phyloP scores from a whole-genome alignment of 1,139 yeast species.

The Debaryomycetaceae sp. region DNA sequence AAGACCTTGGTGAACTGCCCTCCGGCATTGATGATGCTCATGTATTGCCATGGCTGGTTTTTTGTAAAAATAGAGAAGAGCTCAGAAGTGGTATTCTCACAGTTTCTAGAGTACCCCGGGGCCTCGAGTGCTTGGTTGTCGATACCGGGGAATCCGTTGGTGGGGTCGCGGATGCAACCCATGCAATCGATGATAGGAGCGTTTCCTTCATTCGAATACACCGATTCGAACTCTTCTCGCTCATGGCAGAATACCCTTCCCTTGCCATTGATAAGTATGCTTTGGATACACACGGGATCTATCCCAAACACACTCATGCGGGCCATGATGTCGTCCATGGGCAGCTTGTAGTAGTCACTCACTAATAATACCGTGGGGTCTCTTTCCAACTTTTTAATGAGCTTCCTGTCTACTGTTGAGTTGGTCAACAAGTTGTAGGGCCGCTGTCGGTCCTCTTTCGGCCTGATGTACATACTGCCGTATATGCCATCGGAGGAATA shows the following conservation, averaged over 20 bases:
- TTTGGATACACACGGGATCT: slow-evolving; percentile 32
- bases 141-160: slow-evolving; percentile 16
- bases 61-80: slow-evolving; percentile 18
- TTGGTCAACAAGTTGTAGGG: slow-evolving; percentile 21
- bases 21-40: slow-evolving; percentile 30
- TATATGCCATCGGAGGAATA: slow-evolving; percentile 48
- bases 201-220: neutral
- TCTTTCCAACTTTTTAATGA: slow-evolving; percentile 17
- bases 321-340: slow-evolving; percentile 22
- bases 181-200: slow-evolving; percentile 12
- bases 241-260: slow-evolving; percentile 27
- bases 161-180: slow-evolving; percentile 21
- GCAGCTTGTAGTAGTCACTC: slow-evolving; percentile 23
- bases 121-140: slow-evolving; percentile 16
- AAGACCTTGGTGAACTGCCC: slow-evolving; percentile 30
- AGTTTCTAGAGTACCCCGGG: slow-evolving; percentile 23
- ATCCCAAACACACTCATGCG: slow-evolving; percentile 26
- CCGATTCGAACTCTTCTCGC: slow-evolving; percentile 8
- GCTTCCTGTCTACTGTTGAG: slow-evolving; percentile 9
- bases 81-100: slow-evolving; percentile 16
- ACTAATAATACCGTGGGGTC: slow-evolving; percentile 20
- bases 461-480: slow-evolving; percentile 29
- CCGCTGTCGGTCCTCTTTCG: slow-evolving; percentile 16
- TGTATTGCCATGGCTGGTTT: slow-evolving; percentile 18
- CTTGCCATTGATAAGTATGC: slow-evolving; percentile 30